Conservation (phyloP, 306 rosid species). For the Datisca glomerata region DNA sequence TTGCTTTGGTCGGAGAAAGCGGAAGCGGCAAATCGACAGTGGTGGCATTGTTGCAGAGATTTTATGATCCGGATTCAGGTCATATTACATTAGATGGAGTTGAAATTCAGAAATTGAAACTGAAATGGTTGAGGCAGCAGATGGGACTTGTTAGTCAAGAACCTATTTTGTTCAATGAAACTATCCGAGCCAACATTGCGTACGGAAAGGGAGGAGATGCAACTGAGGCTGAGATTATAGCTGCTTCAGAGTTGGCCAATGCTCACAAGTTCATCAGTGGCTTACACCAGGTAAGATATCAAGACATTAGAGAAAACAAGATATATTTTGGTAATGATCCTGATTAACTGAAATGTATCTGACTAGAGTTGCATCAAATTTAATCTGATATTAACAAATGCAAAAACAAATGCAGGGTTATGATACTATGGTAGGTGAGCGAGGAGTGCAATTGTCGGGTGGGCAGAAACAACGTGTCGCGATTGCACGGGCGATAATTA, state of each 20-base stretch:
- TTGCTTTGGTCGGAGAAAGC: slow-evolving; percentile 89
- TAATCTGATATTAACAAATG: too few relatives aligned
- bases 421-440: slow-evolving; percentile 69
- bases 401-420: slow-evolving; percentile 39
- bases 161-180: slow-evolving; percentile 64
- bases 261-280: slow-evolving; percentile 76
- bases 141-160: slow-evolving; percentile 92
- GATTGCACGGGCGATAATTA: slow-evolving; percentile 70
- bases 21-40: slow-evolving; percentile 91
- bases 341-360: too few relatives aligned
- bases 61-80: slow-evolving; percentile 82
- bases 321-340: too few relatives aligned
- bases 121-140: slow-evolving; percentile 90
- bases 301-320: too few relatives aligned
- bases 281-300: slow-evolving; percentile 49
- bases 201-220: slow-evolving; percentile 70
- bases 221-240: slow-evolving; percentile 62
- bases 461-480: slow-evolving; percentile 87
- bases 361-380: too few relatives aligned
- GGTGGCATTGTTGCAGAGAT: slow-evolving; percentile 64
- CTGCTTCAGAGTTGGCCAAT: slow-evolving; percentile 67
- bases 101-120: slow-evolving; percentile 36
- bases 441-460: slow-evolving; percentile 76
- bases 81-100: slow-evolving; percentile 61
- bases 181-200: slow-evolving; percentile 74